Conservation (phyloP, 805 yeast genomes). For the Cyberlindnera euphorbiae region DNA sequence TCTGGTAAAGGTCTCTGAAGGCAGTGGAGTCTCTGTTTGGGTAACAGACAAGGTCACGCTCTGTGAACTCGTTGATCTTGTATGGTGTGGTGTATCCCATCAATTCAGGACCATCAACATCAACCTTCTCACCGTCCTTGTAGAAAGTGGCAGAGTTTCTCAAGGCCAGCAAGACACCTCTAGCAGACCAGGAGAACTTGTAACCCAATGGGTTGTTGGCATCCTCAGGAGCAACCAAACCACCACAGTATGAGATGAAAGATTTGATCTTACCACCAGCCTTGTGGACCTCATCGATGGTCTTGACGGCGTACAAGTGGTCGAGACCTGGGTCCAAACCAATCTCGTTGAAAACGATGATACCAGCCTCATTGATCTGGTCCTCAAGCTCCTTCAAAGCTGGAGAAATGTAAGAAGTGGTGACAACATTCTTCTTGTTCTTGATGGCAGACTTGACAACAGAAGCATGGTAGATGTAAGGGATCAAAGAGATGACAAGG, state of each 20-base stretch:
- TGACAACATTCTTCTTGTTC: slow-evolving; percentile 81
- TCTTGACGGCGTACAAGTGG: slow-evolving; percentile 96
- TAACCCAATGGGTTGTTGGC: slow-evolving; percentile 98
- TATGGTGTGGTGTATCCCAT: slow-evolving; percentile 95
- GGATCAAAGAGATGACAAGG: slow-evolving; percentile 89
- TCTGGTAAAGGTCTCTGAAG: slow-evolving; percentile 84
- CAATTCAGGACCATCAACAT: slow-evolving; percentile 81
- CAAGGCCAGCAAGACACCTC: slow-evolving; percentile 94
- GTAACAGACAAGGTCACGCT: slow-evolving; percentile 66
- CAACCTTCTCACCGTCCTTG: slow-evolving; percentile 77
- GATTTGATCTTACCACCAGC: slow-evolving; percentile 89
- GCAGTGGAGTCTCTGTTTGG: slow-evolving; percentile 98
- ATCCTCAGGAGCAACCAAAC: slow-evolving; percentile 96
- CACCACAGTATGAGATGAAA: slow-evolving; percentile 97
- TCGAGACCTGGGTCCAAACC: slow-evolving; percentile 99
- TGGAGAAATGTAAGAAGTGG: slow-evolving; percentile 96
- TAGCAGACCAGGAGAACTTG: slow-evolving; percentile 98
- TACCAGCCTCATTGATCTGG: slow-evolving; percentile 89
- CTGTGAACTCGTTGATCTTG: slow-evolving; percentile 90
- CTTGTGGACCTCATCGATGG: slow-evolving; percentile 93
- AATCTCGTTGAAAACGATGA: slow-evolving; percentile 96
- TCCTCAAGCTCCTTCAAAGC: slow-evolving; percentile 83
- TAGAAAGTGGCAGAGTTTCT: slow-evolving; percentile 90
- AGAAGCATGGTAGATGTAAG: slow-evolving; percentile 88
- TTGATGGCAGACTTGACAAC: slow-evolving; percentile 94